Percentiles rank a stretch among this genome's conserved stretches.
phyloP scores from a whole-genome alignment of 78 protist genomes.

The Dictyostelium discoideum region DNA sequence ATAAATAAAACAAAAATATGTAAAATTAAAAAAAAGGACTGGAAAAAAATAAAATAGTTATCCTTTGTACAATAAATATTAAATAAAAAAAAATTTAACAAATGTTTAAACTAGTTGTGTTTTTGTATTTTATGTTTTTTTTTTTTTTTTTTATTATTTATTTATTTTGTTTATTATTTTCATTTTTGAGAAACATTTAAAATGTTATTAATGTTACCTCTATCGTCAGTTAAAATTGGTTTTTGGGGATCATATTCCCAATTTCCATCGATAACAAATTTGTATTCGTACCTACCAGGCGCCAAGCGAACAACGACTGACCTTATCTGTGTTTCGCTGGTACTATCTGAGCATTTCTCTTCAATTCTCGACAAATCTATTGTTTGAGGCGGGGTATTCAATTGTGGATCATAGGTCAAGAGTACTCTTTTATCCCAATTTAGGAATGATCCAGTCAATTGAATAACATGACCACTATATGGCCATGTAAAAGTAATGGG shows the following conservation, averaged over 20 bases:
- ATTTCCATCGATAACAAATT: slow-evolving; percentile 76
- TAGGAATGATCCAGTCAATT: slow-evolving; percentile 71
- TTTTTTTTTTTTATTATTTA: not conserved
- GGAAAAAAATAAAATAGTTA: not conserved
- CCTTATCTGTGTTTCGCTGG: not conserved
- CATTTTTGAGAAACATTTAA: not conserved
- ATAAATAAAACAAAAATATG: no score
- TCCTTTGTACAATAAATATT: not conserved
- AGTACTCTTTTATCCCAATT: slow-evolving; percentile 71
- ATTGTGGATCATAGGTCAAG: slow-evolving; percentile 18
- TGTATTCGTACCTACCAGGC: slow-evolving; percentile 83
- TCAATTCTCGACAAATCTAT: slow-evolving; percentile 61
- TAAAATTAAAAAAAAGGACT: no score
- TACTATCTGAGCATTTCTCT: slow-evolving; percentile 75
- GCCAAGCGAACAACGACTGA: slow-evolving; percentile 30
- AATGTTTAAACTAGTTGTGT: no score
- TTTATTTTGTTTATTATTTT: not conserved
- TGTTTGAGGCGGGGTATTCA: slow-evolving; percentile 73
- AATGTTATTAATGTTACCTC: slow-evolving; percentile 60
- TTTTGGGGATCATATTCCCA: slow-evolving; percentile 82
- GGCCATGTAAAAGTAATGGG: slow-evolving; percentile 85
- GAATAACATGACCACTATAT: slow-evolving; percentile 84
- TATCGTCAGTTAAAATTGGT: slow-evolving; percentile 55
- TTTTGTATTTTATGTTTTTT: no score
- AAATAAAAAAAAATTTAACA: no score